A percentile compares a stretch with the other conserved stretches of the same genome.
Conservation (phyloP, 495 filamentous ascomycete species). For the Hyaloscypha hepaticicola region DNA sequence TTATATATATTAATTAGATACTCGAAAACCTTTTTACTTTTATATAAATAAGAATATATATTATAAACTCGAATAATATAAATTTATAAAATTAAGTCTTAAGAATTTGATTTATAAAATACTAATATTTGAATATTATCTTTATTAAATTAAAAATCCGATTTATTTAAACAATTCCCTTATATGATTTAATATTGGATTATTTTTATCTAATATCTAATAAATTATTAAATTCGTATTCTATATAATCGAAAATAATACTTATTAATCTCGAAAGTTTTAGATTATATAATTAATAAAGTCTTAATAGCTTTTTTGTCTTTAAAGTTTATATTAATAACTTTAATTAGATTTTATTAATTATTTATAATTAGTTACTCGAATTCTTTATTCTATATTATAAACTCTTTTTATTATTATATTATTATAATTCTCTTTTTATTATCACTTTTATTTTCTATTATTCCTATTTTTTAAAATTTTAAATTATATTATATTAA, state of each 20-base stretch:
- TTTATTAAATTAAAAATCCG: slow-evolving; percentile 1
- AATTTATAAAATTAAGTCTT: slow-evolving; percentile 19
- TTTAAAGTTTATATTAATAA: slow-evolving; percentile 2
- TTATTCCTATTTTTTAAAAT: background rate
- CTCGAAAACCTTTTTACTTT: too few species aligned
- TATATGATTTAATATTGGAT: slow-evolving; percentile 9
- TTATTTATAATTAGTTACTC: slow-evolving; percentile 18
- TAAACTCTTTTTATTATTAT: background rate
- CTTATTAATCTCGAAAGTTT: slow-evolving; percentile 8
- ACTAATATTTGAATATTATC: slow-evolving; percentile 12
- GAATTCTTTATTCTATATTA: slow-evolving; percentile 15
- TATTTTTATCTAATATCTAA: slow-evolving; percentile 11
- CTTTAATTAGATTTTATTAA: slow-evolving; percentile 15
- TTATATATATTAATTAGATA: too few species aligned
- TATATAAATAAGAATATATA: too few species aligned
- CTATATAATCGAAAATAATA: slow-evolving; percentile 20
- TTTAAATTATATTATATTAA: background rate
- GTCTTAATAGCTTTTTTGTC: slow-evolving; percentile 22
- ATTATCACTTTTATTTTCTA: slow-evolving; percentile 8
- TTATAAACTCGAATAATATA: slow-evolving; percentile 16
- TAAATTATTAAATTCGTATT: slow-evolving; percentile 16
- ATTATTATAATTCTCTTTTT: background rate
- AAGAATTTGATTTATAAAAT: slow-evolving; percentile 19
- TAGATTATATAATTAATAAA: slow-evolving; percentile 15
- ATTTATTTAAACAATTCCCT: slow-evolving; percentile 6